Conservation (phyloP, 2,329 filamentous ascomycete genomes). For the Chalaropsis thielavioides region DNA sequence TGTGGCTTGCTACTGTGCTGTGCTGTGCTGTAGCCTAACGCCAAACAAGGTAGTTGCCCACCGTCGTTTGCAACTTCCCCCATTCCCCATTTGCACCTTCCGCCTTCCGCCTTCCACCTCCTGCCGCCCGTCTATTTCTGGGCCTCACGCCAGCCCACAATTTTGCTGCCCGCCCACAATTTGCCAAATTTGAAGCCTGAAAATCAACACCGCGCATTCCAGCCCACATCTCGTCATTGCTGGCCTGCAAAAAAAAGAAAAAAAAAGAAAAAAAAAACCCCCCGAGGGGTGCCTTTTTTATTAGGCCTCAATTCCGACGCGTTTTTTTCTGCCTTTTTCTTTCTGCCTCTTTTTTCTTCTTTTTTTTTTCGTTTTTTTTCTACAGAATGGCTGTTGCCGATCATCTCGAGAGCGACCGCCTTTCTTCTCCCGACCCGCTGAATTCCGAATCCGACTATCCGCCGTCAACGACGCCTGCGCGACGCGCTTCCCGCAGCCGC, state of each 20-base stretch:
- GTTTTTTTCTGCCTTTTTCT: neutral
- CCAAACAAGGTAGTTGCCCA: too few relatives aligned
- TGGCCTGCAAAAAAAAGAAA: neutral
- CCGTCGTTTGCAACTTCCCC: too few relatives aligned
- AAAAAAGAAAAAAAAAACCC: neutral
- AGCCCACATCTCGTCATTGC: neutral
- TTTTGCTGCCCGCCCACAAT: neutral
- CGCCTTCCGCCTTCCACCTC: too few relatives aligned
- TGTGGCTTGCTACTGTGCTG: too few relatives aligned
- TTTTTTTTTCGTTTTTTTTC: neutral
- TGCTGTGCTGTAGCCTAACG: too few relatives aligned
- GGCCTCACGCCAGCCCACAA: neutral
- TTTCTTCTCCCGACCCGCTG: slow-evolving; percentile 16
- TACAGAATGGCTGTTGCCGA: neutral
- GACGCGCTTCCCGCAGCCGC: slow-evolving; percentile 7
- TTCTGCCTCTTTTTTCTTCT: neutral
- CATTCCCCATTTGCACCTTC: neutral
- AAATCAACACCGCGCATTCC: slow-evolving; percentile 4
- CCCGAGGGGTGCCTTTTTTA: neutral
- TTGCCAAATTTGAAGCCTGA: slow-evolving; percentile 2
- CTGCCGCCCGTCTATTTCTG: neutral
- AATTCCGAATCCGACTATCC: slow-evolving; percentile 14
- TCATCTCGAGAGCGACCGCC: neutral
- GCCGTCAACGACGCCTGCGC: slow-evolving; percentile 3
- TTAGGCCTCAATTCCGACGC: neutral